phyloP scores from a whole-genome alignment of 2,329 filamentous ascomycete genomes.

The Arthroderma sp. region DNA sequence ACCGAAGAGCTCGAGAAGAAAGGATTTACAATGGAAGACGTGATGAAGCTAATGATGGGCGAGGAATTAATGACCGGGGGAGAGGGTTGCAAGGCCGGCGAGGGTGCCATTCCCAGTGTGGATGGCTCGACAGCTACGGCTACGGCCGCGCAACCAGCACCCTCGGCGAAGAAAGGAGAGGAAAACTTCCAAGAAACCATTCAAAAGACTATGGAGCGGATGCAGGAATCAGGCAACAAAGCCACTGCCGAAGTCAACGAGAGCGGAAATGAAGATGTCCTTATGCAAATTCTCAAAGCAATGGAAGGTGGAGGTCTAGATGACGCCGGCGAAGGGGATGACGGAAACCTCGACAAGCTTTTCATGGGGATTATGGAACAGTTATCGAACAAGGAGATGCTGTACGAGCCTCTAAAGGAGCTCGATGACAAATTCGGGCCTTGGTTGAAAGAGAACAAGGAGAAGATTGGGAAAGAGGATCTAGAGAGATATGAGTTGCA shows the following conservation, averaged over 20 bases:
- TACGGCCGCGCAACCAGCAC: constrained; percentile 16
- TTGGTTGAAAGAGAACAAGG: constrained; percentile 71
- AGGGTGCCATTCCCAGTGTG: neutral
- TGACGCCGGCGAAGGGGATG: constrained; percentile 36
- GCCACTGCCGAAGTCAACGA: constrained; percentile 62
- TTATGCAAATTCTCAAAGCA: constrained; percentile 86
- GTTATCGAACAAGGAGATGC: constrained; percentile 91
- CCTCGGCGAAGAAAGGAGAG: constrained; percentile 32
- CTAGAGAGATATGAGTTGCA: constrained; percentile 71
- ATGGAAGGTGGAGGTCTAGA: constrained; percentile 50
- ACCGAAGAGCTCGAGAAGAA: constrained; percentile 23
- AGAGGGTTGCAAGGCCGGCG: no score
- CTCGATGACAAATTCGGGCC: constrained; percentile 80
- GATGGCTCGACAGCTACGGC: constrained; percentile 12
- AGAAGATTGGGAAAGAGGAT: constrained; percentile 53
- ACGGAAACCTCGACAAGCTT: constrained; percentile 90
- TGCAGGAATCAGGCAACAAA: constrained; percentile 78
- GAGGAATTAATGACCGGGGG: constrained; percentile 13
- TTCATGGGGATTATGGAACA: constrained; percentile 98
- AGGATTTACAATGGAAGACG: constrained; percentile 20
- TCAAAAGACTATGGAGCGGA: constrained; percentile 84
- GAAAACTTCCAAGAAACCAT: constrained; percentile 86
- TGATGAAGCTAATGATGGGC: constrained; percentile 23
- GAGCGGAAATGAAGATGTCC: constrained; percentile 62
- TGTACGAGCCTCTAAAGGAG: constrained; percentile 99